These are phyloP conservation scores for Xylaria sp. DNA, from an alignment of 2,329 filamentous ascomycete species.

Conservation along the genomic window DNA sequence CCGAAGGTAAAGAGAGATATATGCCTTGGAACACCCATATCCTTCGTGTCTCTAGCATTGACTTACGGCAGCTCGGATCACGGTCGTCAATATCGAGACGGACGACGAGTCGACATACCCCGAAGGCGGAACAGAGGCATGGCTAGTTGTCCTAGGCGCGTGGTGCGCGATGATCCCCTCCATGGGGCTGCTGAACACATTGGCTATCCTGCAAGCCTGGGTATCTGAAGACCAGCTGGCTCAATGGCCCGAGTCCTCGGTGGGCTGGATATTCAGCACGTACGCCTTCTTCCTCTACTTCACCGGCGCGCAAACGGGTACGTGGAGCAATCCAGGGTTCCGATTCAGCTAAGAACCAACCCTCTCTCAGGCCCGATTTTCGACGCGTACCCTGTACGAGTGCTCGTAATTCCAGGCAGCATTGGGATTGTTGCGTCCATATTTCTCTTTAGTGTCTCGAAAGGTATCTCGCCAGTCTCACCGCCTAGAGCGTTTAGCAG, in stretches of 20 bases:
- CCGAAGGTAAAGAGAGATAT: background rate
- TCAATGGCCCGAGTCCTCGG: slow-evolving; percentile 23
- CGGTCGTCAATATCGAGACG: background rate
- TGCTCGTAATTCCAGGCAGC: slow-evolving; percentile 27
- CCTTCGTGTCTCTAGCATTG: background rate
- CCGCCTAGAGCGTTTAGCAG: background rate
- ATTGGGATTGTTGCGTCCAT: slow-evolving; percentile 25
- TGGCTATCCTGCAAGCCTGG: slow-evolving; percentile 33
- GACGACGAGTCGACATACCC: slow-evolving; percentile 30
- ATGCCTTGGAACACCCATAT: background rate
- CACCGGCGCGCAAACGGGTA: slow-evolving; percentile 31
- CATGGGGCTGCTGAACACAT: slow-evolving; percentile 30
- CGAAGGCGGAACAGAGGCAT: slow-evolving; percentile 30
- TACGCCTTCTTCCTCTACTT: slow-evolving; percentile 36
- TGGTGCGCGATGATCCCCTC: slow-evolving; percentile 35
- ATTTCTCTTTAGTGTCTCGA: slow-evolving; percentile 31
- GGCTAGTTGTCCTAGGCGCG: slow-evolving; percentile 31
- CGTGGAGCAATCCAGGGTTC: background rate
- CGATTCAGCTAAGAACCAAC: slow-evolving; percentile 5
- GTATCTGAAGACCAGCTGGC: slow-evolving; percentile 27
- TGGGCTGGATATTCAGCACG: slow-evolving; percentile 33
- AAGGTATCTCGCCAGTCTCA: slow-evolving; percentile 5
- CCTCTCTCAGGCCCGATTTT: slow-evolving; percentile 25
- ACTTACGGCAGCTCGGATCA: background rate
- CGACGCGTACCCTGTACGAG: slow-evolving; percentile 28